Conservation (phyloP, 345 rosid genomes). For the Dipteronia sinensis region DNA sequence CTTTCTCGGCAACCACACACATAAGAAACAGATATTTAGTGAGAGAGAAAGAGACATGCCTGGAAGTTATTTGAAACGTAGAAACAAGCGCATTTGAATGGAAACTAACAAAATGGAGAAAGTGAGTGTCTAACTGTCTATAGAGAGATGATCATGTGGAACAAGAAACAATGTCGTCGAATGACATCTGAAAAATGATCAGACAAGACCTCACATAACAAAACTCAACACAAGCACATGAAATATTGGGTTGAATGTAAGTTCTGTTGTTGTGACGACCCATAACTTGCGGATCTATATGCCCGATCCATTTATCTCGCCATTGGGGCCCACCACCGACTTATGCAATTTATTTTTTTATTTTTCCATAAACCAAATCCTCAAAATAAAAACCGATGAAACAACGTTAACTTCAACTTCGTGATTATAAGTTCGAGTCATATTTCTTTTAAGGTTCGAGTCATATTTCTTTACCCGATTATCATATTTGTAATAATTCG, state of each 20-base stretch:
- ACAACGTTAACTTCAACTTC: no score
- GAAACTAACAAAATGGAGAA: constrained; percentile 8
- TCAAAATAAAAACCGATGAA: no score
- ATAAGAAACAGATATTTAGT: background rate
- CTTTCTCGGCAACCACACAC: constrained; percentile 28
- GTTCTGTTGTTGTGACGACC: background rate
- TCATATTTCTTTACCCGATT: no score
- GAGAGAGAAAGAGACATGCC: constrained; percentile 32
- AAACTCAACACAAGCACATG: background rate
- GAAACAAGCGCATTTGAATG: constrained; percentile 18
- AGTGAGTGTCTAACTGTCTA: background rate
- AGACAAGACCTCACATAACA: background rate
- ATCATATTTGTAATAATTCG: no score
- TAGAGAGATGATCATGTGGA: background rate
- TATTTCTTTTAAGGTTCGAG: no score
- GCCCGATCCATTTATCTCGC: constrained; percentile 6
- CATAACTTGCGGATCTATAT: background rate
- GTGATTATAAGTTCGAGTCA: background rate
- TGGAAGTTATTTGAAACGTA: constrained; percentile 21
- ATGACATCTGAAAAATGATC: background rate
- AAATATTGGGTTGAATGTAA: background rate
- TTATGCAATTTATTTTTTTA: no score
- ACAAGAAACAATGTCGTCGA: constrained; percentile 18
- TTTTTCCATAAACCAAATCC: no score
- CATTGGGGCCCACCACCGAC: background rate